Conservation (phyloP, 2,329 filamentous ascomycete genomes). For the Ustulina deusta region DNA sequence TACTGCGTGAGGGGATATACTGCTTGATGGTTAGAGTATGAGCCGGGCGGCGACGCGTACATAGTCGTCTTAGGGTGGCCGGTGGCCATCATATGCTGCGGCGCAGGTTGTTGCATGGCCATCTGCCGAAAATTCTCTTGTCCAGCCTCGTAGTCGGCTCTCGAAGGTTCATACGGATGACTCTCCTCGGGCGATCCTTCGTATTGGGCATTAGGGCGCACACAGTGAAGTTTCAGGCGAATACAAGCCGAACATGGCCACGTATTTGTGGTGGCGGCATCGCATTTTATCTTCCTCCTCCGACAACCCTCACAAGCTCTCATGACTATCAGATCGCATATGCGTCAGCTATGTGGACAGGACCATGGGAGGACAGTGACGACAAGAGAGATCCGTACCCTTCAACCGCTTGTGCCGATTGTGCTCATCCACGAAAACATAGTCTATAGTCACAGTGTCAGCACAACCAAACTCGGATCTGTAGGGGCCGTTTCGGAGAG, state of each 20-base stretch:
- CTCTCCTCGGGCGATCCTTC: constrained; percentile 66
- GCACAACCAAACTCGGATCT: constrained; percentile 27
- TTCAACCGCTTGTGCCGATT: constrained; percentile 97
- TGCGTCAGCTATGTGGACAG: constrained; percentile 40
- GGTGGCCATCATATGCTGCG: constrained; percentile 58
- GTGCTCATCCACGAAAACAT: constrained; percentile 99
- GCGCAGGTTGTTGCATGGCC: constrained; percentile 60
- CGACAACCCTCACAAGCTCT: constrained; percentile 96
- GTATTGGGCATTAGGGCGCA: constrained; percentile 85
- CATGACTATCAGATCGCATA: constrained; percentile 74
- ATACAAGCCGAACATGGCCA: constrained; percentile 98
- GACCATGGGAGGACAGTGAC: constrained; percentile 11
- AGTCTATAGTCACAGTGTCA: constrained; percentile 69
- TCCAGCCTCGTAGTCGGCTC: constrained; percentile 57
- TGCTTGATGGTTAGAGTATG: constrained; percentile 60
- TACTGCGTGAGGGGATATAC: constrained; percentile 64
- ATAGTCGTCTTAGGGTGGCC: constrained; percentile 57
- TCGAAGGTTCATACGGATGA: constrained; percentile 63
- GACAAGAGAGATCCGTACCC: constrained; percentile 65
- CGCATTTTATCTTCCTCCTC: constrained; percentile 96
- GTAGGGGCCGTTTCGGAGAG: constrained; percentile 37
- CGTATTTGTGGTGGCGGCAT: constrained; percentile 94
- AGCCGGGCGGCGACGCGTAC: constrained; percentile 60
- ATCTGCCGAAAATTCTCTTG: constrained; percentile 66
- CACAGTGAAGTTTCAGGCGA: constrained; percentile 90